Conservation (phyloP, 2,329 filamentous ascomycete species). For the Aspergillus aculeatinus region DNA sequence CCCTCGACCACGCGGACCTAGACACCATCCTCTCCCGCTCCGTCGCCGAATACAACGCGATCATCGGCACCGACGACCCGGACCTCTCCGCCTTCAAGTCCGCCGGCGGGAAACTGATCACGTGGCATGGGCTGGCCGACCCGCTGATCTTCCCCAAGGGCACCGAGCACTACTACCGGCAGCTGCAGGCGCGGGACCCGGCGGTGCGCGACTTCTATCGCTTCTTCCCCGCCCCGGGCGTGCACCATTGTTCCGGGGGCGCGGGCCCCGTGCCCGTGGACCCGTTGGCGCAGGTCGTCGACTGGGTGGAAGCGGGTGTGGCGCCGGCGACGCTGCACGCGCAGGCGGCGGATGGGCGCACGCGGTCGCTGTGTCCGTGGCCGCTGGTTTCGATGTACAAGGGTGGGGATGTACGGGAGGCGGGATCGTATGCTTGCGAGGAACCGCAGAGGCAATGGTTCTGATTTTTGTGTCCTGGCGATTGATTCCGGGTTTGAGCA, state of each 20-base stretch:
- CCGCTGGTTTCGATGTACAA: slow-evolving; percentile 12
- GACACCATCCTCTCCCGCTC: slow-evolving; percentile 26
- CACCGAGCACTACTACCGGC: slow-evolving; percentile 39
- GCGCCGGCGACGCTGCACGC: slow-evolving; percentile 15
- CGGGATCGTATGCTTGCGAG: neutral
- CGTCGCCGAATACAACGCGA: slow-evolving; percentile 29
- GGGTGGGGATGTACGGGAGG: neutral
- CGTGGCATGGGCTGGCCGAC: slow-evolving; percentile 45
- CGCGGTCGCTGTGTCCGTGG: slow-evolving; percentile 12
- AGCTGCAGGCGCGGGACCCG: slow-evolving; percentile 28
- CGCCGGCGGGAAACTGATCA: slow-evolving; percentile 44
- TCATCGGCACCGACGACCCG: slow-evolving; percentile 40
- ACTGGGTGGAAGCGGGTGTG: slow-evolving; percentile 22
- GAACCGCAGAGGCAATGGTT: neutral
- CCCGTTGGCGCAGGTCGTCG: slow-evolving; percentile 14
- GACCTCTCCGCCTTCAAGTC: slow-evolving; percentile 39
- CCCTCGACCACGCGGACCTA: slow-evolving; percentile 30
- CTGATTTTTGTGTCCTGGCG: neutral
- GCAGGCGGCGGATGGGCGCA: neutral
- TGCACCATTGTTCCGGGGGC: slow-evolving; percentile 37
- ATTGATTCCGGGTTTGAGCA: too few species aligned
- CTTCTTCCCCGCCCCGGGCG: slow-evolving; percentile 42
- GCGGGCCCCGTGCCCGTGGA: slow-evolving; percentile 18
- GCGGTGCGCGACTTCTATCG: slow-evolving; percentile 36
- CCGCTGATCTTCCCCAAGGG: slow-evolving; percentile 40